These are phyloP conservation scores for Ceratocystis smalleyi DNA, from an alignment of 2,329 filamentous ascomycete genomes.

Conservation along the genomic window DNA sequence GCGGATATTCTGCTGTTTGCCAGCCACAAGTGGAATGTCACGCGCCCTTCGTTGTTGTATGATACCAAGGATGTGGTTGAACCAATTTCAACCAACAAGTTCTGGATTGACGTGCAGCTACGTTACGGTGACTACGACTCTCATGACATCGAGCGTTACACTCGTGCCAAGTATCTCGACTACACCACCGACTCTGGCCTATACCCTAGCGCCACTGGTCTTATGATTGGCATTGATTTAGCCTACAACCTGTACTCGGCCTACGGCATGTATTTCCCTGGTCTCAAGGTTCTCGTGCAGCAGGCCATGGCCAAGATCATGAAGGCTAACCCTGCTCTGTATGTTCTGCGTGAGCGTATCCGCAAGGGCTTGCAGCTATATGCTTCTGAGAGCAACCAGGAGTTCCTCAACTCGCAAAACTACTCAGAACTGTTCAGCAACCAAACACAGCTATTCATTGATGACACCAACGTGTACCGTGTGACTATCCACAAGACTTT, in stretches of 20 bases:
- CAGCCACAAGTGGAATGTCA: conserved; percentile 98
- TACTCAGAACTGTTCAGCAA: conserved; percentile 99
- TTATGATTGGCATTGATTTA: conserved; percentile 96
- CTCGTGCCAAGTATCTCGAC: conserved; percentile 93
- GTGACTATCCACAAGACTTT: conserved; percentile 99
- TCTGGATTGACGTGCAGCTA: conserved; percentile 95
- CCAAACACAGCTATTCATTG: conserved; percentile 96
- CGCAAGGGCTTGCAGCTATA: conserved; percentile 96
- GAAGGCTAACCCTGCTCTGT: conserved; percentile 96
- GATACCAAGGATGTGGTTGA: conserved; percentile 95
- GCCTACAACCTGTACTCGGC: conserved; percentile 98
- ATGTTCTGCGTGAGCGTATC: conserved; percentile 93
- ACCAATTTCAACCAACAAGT: conserved; percentile 90
- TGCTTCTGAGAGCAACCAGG: conserved; percentile 95
- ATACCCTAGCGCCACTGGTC: conserved; percentile 86
- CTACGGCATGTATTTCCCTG: conserved; percentile 97
- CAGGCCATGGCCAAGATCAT: conserved; percentile 99
- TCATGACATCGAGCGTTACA: conserved; percentile 95
- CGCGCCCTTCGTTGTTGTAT: conserved; percentile 77
- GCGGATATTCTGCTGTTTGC: conserved; percentile 94
- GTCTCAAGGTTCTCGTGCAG: conserved; percentile 84
- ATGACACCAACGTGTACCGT: conserved; percentile 97
- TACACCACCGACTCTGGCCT: conserved; percentile 99
- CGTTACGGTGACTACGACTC: conserved; percentile 97
- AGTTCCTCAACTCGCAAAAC: conserved; percentile 98